Percentiles rank a stretch among this genome's conserved stretches.
phyloP scores from a whole-genome alignment of 192 early-diverging fungal genomes.

The Geosiphon pyriformis region DNA sequence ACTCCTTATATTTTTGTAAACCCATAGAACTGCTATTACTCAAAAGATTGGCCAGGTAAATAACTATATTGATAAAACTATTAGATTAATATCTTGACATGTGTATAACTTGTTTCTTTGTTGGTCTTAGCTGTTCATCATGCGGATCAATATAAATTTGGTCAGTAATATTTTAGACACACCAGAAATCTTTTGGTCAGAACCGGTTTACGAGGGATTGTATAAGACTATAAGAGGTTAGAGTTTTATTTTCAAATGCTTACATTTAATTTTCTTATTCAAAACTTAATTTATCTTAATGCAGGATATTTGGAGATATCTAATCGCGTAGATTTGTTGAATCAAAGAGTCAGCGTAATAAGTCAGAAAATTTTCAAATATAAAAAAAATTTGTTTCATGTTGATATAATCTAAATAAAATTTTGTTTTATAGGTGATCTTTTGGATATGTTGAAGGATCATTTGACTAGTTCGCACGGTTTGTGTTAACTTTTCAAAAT shows the following conservation, averaged over 20 bases:
- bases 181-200: conserved; percentile 91
- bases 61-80: conserved; percentile 16
- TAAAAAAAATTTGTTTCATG: neutral
- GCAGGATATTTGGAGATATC: conserved; percentile 74
- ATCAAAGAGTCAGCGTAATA: conserved; percentile 89
- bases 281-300: neutral
- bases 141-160: conserved; percentile 86
- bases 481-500: conserved; percentile 10
- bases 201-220: conserved; percentile 73
- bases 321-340: conserved; percentile 84
- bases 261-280: neutral
- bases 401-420: neutral
- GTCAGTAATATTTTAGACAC: conserved; percentile 86
- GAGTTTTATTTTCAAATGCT: neutral
- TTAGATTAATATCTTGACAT: no score
- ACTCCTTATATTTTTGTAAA: no score
- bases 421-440: conserved; percentile 49
- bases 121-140: conserved; percentile 61
- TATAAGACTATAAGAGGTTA: conserved; percentile 70
- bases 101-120: neutral
- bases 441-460: conserved; percentile 93
- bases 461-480: conserved; percentile 83
- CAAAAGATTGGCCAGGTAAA: conserved; percentile 83
- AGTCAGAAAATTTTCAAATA: conserved; percentile 27
- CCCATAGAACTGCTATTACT: conserved; percentile 82